A percentile compares a stretch with the other conserved stretches of the same genome.
Conservation (phyloP, 2,329 filamentous ascomycete species). For the Colletotrichum agaves region DNA sequence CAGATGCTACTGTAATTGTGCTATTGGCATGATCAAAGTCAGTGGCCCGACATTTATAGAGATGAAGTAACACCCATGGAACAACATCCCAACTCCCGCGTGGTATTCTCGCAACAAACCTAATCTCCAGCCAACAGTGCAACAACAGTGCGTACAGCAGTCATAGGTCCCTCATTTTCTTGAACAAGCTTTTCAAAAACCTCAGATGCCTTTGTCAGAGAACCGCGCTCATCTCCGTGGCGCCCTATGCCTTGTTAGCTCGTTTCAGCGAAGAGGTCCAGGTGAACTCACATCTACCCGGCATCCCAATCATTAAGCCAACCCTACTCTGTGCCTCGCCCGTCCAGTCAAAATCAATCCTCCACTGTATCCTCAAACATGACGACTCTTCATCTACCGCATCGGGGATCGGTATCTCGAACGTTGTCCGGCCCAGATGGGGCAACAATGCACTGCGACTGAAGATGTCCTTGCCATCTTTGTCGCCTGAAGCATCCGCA, state of each 20-base stretch:
- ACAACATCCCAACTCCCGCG: background rate
- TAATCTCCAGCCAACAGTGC: slow-evolving; percentile 65
- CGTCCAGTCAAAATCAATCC: slow-evolving; percentile 76
- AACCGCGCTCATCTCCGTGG: slow-evolving; percentile 65
- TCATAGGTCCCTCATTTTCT: slow-evolving; percentile 63
- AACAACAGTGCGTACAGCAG: slow-evolving; percentile 68
- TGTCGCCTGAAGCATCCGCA: slow-evolving; percentile 35
- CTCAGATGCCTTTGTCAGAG: slow-evolving; percentile 66
- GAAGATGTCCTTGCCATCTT: background rate
- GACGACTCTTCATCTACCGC: slow-evolving; percentile 49
- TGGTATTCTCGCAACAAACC: slow-evolving; percentile 29
- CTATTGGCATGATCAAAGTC: background rate
- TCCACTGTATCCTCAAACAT: slow-evolving; percentile 68
- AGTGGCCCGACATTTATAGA: background rate
- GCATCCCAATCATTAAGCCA: slow-evolving; percentile 64
- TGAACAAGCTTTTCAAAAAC: slow-evolving; percentile 70
- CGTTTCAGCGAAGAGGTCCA: too few species aligned
- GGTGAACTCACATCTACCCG: slow-evolving; percentile 69
- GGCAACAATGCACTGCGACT: slow-evolving; percentile 60
- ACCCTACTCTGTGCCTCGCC: slow-evolving; percentile 74
- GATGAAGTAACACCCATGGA: background rate
- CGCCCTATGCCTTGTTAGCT: slow-evolving; percentile 61
- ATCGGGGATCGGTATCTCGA: slow-evolving; percentile 56
- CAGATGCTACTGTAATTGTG: background rate
- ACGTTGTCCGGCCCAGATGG: slow-evolving; percentile 63